A percentile compares a stretch with the other conserved stretches of the same genome.
These are phyloP conservation scores for Talaromyces rugulosus DNA, from an alignment of 2,329 filamentous ascomycete genomes.

Conservation along the genomic window DNA sequence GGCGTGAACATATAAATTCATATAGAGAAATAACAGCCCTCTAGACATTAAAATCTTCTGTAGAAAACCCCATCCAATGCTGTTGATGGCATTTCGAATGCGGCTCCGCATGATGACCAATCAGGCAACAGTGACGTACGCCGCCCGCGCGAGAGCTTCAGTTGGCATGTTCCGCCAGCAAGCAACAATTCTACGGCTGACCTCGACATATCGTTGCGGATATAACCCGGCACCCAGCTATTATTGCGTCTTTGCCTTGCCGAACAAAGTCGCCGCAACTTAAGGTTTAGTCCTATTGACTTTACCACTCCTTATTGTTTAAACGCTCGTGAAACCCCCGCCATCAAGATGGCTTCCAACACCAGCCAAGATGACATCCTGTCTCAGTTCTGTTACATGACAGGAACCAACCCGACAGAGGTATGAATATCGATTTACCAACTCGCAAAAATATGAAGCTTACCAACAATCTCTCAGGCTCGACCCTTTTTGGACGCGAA, in stretches of 20 bases:
- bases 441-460: not conserved
- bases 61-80: not conserved
- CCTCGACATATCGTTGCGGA: not conserved
- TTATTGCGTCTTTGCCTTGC: not conserved
- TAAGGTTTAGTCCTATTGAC: not conserved
- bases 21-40: too few relatives aligned
- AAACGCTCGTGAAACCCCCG: constrained; percentile 6
- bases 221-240: not conserved
- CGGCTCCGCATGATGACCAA: constrained; percentile 27
- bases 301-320: not conserved
- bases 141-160: constrained; percentile 3
- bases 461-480: constrained; percentile 48
- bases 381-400: constrained; percentile 55
- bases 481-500: constrained; percentile 61
- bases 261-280: not conserved
- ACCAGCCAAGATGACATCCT: constrained; percentile 39
- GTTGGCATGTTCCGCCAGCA: not conserved
- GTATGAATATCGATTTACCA: constrained; percentile 33
- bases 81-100: not conserved
- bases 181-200: not conserved
- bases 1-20: too few relatives aligned
- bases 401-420: constrained; percentile 47
- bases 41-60: too few relatives aligned
- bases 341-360: constrained; percentile 29
- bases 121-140: constrained; percentile 36